Evolutionary conservation across 495 filamentous ascomycete genomes (phyloP).

Genomic region (Neurospora terricola): DNA sequence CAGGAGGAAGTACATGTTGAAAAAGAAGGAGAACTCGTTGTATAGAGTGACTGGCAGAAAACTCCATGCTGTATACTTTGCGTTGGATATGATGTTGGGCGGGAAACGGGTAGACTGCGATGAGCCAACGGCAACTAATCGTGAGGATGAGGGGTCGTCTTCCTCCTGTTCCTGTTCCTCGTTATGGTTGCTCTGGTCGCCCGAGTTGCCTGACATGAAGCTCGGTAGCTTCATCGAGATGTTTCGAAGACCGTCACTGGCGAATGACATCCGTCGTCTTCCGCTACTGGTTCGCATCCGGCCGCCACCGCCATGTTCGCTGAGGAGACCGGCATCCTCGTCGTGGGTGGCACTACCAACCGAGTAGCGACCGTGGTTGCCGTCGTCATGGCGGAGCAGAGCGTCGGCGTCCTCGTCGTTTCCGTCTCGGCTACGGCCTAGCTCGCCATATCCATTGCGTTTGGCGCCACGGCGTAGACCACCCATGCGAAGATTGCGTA

Average conservation of each 20-base stretch:
- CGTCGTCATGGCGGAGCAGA: conserved; percentile 47
- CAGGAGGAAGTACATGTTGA: conserved; percentile 96
- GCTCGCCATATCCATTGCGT: conserved; percentile 48
- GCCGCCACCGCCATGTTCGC: conserved; percentile 19
- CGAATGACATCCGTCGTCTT: conserved; percentile 22
- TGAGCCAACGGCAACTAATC: conserved; percentile 40
- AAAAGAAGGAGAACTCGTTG: conserved; percentile 99
- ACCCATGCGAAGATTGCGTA: conserved; percentile 58
- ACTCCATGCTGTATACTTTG: conserved; percentile 93
- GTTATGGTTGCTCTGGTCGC: conserved; percentile 24
- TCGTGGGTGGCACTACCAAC: conserved; percentile 39
- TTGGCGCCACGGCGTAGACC: conserved; percentile 41
- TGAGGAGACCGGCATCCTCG: conserved; percentile 59
- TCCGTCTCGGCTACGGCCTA: conserved; percentile 43
- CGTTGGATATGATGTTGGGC: conserved; percentile 88
- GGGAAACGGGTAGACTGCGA: conserved; percentile 50
- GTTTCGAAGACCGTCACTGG: conserved; percentile 25
- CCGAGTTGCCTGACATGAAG: conserved; percentile 34
- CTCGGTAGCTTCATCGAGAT: conserved; percentile 39
- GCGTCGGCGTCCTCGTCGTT: conserved; percentile 47
- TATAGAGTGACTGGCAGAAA: conserved; percentile 92
- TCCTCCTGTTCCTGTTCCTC: conserved; percentile 33
- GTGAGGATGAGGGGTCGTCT: conserved; percentile 43
- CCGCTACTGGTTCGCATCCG: conserved; percentile 11
- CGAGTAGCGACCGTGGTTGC: conserved; percentile 40